phyloP scores from a whole-genome alignment of 208 protist genomes.

The Blechomonas ayalai region DNA sequence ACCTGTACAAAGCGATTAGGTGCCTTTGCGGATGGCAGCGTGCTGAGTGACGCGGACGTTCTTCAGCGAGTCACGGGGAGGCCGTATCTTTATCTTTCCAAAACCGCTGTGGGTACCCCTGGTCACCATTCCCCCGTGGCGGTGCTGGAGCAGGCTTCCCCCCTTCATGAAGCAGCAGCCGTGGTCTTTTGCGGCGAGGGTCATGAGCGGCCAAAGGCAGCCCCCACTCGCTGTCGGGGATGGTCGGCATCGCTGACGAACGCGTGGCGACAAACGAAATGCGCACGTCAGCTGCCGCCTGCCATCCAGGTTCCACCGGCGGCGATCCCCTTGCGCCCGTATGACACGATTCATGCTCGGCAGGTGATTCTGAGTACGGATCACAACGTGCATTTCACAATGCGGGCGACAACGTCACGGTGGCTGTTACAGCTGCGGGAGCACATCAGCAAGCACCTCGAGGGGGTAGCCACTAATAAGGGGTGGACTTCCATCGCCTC shows the following conservation, averaged over 20 bases:
- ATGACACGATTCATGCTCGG: conserved; percentile 55
- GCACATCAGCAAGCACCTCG: conserved; percentile 27
- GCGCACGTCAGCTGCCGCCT: conserved; percentile 46
- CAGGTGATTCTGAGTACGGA: conserved; percentile 51
- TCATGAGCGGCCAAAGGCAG: conserved; percentile 26
- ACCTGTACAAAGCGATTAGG: conserved; percentile 19
- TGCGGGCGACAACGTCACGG: conserved; percentile 53
- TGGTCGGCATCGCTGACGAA: conserved; percentile 66
- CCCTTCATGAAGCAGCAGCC: conserved; percentile 50
- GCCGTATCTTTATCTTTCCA: conserved; percentile 48
- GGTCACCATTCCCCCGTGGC: conserved; percentile 1
- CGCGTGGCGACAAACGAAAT: conserved; percentile 66
- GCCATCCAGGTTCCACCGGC: conserved; percentile 58
- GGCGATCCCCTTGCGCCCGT: conserved; percentile 41
- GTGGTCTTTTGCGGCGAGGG: conserved; percentile 56
- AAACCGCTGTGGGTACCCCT: conserved; percentile 12
- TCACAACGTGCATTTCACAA: conserved; percentile 34
- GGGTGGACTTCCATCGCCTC: background rate
- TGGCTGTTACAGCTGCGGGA: conserved; percentile 65
- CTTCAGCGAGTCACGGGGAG: conserved; percentile 4
- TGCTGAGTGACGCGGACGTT: conserved; percentile 8
- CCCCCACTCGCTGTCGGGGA: conserved; percentile 63
- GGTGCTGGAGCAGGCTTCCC: conserved; percentile 21
- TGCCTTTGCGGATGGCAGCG: conserved; percentile 18
- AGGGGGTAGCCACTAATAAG: conserved; percentile 2